Base-by-base conservation (phyloP, 139 green algal species). In the Chlamydomonas eustigma region DNA sequence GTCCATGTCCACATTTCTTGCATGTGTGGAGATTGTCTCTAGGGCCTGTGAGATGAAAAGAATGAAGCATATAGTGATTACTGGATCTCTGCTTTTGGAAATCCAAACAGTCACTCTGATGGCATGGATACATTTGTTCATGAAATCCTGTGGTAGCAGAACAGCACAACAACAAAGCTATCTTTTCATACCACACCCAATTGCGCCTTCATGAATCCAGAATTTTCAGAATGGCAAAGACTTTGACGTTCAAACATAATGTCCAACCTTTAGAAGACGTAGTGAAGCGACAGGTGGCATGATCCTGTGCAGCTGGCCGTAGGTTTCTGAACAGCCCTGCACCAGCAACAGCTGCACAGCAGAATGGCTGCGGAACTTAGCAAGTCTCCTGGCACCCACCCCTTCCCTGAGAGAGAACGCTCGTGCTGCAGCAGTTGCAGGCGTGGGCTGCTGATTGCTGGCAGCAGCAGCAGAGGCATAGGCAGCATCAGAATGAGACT, bases 271-370 rank as follows among this genome's bases (percentile, higher is more conserved):
- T 12, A 72, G 65, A 18, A 72, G 31, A 12, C 12, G 34, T 58
- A 35, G 36, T 28, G 68, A 12, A 6, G 68, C 37, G 4, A 31
- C 33, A 5, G 68, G 8, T 8, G 68, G 68, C 65, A 72, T 39
- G 22, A 72, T 39, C 18, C 33, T 4, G 68, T 74, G 68, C 36
- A 64, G 68, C 68, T 58, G 4, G 5, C 24, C 37, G 39, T 76
- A 76, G 44, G 44, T 67, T 32, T 66, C 71, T 28, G 71, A 66
- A 30, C 39, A 44, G 71, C 68, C 68, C 68, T 96, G 90, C 83
- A 97, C 94, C 73, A 98, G 80, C 78, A 98, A 86, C 72, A 97
- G 86, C 86, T 97, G 93, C 64, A 95, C 87, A 31, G 86, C 77
- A 0, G 89, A 89, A 35, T 90, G 86, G 58, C 83, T 88, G 2